phyloP scores from a whole-genome alignment of 768 basidiomycete species.

The Trametes coccinea region DNA sequence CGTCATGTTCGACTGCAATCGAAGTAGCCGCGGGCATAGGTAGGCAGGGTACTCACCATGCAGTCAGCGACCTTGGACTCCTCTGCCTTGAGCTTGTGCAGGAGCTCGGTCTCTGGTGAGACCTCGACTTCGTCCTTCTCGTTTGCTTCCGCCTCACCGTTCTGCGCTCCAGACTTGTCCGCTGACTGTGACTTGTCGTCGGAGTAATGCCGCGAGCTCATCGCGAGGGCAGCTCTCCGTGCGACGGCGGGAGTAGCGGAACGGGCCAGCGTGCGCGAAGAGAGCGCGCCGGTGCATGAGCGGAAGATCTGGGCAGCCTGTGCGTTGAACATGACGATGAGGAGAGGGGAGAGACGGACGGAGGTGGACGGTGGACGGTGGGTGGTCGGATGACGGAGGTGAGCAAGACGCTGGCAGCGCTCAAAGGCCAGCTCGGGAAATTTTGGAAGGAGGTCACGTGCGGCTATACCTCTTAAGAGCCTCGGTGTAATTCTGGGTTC shows the following conservation, averaged over 20 bases:
- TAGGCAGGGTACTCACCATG: constrained; percentile 54
- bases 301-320: constrained; percentile 55
- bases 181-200: constrained; percentile 46
- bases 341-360: constrained; percentile 9
- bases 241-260: constrained; percentile 31
- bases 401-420: constrained; percentile 25
- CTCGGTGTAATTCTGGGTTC: constrained; percentile 2
- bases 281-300: constrained; percentile 58
- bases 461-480: neutral
- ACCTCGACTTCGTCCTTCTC: constrained; percentile 30
- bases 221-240: constrained; percentile 25
- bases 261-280: constrained; percentile 48
- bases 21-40: neutral
- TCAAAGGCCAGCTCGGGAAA: constrained; percentile 14
- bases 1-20: constrained; percentile 8
- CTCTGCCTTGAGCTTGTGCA: constrained; percentile 72
- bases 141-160: constrained; percentile 2
- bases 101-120: constrained; percentile 36
- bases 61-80: constrained; percentile 81
- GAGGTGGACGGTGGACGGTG: constrained; percentile 12
- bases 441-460: constrained; percentile 25
- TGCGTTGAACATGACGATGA: constrained; percentile 50
- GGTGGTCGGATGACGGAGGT: constrained; percentile 23
- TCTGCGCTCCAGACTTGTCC: constrained; percentile 21
- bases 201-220: constrained; percentile 55